Base-by-base conservation (phyloP, 2,329 filamentous ascomycete genomes). In the Sordariomycetes sp. region DNA sequence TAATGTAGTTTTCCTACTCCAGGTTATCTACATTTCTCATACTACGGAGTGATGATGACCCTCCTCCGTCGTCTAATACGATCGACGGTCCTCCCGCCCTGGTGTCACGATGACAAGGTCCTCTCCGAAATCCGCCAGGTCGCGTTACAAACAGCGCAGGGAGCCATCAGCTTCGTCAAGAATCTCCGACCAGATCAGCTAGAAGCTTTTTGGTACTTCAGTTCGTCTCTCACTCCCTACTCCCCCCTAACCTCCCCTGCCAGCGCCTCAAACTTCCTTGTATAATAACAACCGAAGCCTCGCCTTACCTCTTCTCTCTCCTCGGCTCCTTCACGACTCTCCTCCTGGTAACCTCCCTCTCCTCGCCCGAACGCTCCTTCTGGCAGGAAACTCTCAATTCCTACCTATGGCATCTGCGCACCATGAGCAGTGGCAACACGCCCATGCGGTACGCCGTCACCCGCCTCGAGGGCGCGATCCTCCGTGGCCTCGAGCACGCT, bases 21-120 rank as follows among this genome's bases (percentile, higher is more conserved):
- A 61, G 73, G 73, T 2, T 73, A 71, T 34, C 62, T 76, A 14
- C 70, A 74, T 37, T 67, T 76, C 7, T 73, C 74, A 1, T 75
- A 74, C 60, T 71, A 74, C 57, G 72, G 72, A 1, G 72, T 73
- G 1, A 74, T 75, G 59, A 73, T 75, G 48, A 71, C 72, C 37
- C 67, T 76, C 2, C 74, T 76, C 63, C 70, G 73, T 7, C 70
- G 71, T 2, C 73, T 76, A 62, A 66, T 76, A 6, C 66, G 73
- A 11, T 68, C 54, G 58, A 50, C 46, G 8, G 46, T 24, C 22
- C 59, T 54, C 50, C 10, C 51, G 54, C 57, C 51, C 20, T 50
- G 22, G 48, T 54, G 18, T 56, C 20, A n/a, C n/a, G 20, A 50
- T 12, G 46, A 50, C 22, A 50, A 20, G 11, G 46, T 50, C 46